Percentiles rank a stretch among this genome's conserved stretches.
phyloP scores from a whole-genome alignment of 257 asterid genomes.

The Solanum ossicruentum region DNA sequence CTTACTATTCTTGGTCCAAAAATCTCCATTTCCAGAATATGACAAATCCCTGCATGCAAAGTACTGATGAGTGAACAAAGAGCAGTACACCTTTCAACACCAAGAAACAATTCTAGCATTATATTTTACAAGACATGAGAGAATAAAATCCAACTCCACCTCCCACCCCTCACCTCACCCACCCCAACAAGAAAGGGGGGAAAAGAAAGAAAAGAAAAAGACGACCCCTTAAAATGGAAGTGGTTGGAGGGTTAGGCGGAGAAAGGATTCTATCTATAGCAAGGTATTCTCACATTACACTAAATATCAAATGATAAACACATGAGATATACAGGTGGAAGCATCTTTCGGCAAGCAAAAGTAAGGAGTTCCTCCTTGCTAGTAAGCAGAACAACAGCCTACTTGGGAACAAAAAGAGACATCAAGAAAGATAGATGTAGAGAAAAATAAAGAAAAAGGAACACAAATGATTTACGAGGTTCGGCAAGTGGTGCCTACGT shows the following conservation, averaged over 20 bases:
- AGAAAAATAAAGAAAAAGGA: no score
- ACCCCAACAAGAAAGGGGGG: not conserved
- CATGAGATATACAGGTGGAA: not conserved
- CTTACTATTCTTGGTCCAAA: conserved; percentile 19
- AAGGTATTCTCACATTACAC: not conserved
- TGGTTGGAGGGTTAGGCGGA: not conserved
- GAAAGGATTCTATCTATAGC: not conserved
- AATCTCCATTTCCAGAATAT: conserved; percentile 22
- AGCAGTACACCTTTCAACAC: not conserved
- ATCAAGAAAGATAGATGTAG: not conserved
- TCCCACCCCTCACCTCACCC: not conserved
- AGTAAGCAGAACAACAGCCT: not conserved
- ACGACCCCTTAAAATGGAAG: not conserved
- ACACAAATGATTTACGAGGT: no score
- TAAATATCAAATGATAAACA: not conserved
- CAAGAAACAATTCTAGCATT: not conserved
- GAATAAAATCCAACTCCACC: not conserved
- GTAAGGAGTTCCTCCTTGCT: not conserved
- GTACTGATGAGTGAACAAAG: not conserved
- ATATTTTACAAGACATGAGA: not conserved
- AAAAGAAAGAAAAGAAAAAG: not conserved
- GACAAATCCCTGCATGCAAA: conserved; percentile 28
- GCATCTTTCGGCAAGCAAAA: not conserved
- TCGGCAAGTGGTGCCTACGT: no score
- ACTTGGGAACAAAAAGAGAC: not conserved